Evolutionary conservation across 495 filamentous ascomycete species (phyloP).

Genomic region (Hypoxylon intermedium): DNA sequence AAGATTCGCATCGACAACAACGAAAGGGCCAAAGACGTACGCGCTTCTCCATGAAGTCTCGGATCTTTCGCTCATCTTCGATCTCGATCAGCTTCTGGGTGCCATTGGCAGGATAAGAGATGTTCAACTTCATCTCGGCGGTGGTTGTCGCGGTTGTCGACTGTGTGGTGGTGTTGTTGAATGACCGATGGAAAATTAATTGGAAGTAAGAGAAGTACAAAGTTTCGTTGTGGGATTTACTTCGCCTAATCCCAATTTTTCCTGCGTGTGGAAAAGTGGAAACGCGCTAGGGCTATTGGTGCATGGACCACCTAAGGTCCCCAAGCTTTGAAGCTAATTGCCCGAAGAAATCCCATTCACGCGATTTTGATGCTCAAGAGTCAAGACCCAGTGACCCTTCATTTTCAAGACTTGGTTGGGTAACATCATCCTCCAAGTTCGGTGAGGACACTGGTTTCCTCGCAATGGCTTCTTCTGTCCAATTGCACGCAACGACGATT

Average conservation of each 20-base stretch:
- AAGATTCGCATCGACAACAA: conserved; percentile 5
- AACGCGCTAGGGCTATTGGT: conserved; percentile 31
- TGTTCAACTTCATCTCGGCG: conserved; percentile 88
- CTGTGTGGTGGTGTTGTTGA: conserved; percentile 35
- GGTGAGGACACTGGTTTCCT: not conserved
- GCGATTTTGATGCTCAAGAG: not conserved
- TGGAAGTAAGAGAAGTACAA: conserved; percentile 22
- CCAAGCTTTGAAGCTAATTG: conserved; percentile 4
- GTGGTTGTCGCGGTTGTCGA: conserved; percentile 43
- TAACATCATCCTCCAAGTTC: not conserved
- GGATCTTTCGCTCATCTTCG: conserved; percentile 89
- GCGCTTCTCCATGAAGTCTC: conserved; percentile 65
- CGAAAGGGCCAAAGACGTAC: conserved; percentile 26
- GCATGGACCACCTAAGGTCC: conserved; percentile 33
- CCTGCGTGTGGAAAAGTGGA: conserved; percentile 35
- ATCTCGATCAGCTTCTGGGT: conserved; percentile 98
- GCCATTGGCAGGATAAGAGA: conserved; percentile 98
- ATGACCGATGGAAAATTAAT: conserved; percentile 21
- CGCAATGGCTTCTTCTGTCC: conserved; percentile 40
- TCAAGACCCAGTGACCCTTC: conserved; percentile 7
- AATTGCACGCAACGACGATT: conserved; percentile 28
- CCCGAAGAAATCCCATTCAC: conserved; percentile 30
- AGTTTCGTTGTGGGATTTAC: conserved; percentile 42
- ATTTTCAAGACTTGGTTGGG: too few species aligned
- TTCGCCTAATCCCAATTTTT: conserved; percentile 45